Base-by-base conservation (phyloP, 2,329 filamentous ascomycete species). In the Colletotrichum tanaceti region DNA sequence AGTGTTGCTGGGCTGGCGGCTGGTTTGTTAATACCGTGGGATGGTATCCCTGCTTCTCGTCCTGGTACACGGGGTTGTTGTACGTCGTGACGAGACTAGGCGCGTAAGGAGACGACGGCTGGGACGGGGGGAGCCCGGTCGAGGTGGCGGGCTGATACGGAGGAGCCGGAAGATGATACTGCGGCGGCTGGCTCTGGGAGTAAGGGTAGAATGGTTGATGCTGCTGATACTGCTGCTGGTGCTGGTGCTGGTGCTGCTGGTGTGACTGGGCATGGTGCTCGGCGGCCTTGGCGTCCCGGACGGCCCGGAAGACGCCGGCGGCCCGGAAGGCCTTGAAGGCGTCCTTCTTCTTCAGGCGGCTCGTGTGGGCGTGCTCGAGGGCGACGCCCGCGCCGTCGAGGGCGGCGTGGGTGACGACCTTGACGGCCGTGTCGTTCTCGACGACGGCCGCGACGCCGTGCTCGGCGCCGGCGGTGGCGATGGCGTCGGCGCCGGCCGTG, bases 361-460 rank as follows among this genome's bases (percentile, higher is more conserved):
- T 72, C 1, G 77, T 79, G 38, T 81, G 78, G 1, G 73, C 74
- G 58, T 81, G 76, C 39, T 81, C 80, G 1, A 78, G 61, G 1
- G 73, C 74, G 72, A 80, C 74, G 0, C 77, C 80, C 1, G 75
- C 75, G 0, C 75, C 78, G 55, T 81, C 80, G 1, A 81, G 71
- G 1, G 77, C 78, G 4, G 75, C 74, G 62, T 82, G 79, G 6
- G 75, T 76, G 1, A 75, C 76, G 5, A 77, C 68, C 59, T 79
- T 78, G 46, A 78, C 73, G 3, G 78, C 77, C 1, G 77, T 75
- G 24, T 81, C 79, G 22, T 78, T 78, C 6, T 73, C 74, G 0
- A 75, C 70, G 0, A 78, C 72, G 0, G 74, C 63, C 2, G 71
- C 60, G 0, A 77, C 76, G 0, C 79, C 79, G 38, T 81, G 77